A percentile compares a stretch with the other conserved stretches of the same genome.
Evolutionary conservation across 805 yeast genomes (phyloP).

Genomic region (Metschnikowia noctiluminum): DNA sequence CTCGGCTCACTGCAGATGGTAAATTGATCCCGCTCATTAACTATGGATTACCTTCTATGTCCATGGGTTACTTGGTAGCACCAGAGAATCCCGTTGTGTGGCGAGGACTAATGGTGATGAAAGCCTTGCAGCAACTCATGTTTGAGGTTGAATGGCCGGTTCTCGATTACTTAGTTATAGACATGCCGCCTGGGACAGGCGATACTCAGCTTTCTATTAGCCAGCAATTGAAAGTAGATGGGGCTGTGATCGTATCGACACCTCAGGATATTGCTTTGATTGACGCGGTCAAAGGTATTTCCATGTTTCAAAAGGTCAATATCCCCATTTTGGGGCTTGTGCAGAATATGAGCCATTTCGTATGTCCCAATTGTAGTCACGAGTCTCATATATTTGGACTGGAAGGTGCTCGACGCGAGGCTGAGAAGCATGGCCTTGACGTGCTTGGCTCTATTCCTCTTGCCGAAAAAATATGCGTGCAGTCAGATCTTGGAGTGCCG

Average conservation of each 20-base stretch:
- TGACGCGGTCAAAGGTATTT: constrained; percentile 76
- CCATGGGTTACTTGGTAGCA: constrained; percentile 77
- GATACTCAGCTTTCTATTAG: constrained; percentile 82
- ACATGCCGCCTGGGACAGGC: constrained; percentile 92
- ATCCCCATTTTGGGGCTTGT: constrained; percentile 76
- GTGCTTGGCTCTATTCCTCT: constrained; percentile 69
- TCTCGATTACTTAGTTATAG: constrained; percentile 68
- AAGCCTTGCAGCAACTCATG: constrained; percentile 78
- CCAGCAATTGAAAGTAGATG: constrained; percentile 71
- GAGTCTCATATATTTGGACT: constrained; percentile 72
- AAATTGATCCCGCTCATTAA: constrained; percentile 63
- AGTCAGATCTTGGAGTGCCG: constrained; percentile 67
- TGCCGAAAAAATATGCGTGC: constrained; percentile 52
- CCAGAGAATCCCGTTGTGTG: constrained; percentile 73
- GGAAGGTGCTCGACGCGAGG: constrained; percentile 55
- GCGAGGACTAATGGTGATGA: constrained; percentile 86
- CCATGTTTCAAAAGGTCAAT: constrained; percentile 69
- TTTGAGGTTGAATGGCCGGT: constrained; percentile 76
- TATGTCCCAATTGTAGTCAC: constrained; percentile 74
- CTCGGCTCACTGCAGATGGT: constrained; percentile 50
- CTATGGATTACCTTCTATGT: constrained; percentile 80
- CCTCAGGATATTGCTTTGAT: constrained; percentile 82
- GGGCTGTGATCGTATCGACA: constrained; percentile 79
- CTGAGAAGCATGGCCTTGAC: constrained; percentile 43
- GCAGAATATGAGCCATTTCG: constrained; percentile 76